A percentile compares a stretch with the other conserved stretches of the same genome.
Conservation (phyloP, 345 rosid species). For the Turritis glabra region DNA sequence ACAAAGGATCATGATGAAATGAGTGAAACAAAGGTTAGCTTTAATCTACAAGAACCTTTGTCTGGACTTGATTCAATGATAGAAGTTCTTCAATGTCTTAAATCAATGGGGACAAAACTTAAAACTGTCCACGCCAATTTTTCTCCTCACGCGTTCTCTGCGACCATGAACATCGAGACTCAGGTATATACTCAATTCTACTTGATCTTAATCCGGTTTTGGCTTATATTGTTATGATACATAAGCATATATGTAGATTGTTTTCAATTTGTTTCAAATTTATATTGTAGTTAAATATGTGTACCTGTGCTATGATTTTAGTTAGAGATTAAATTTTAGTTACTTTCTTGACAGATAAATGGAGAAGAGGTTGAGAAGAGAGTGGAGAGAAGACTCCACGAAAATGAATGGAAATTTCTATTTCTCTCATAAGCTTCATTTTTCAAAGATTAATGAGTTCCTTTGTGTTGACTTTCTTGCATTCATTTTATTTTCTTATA, state of each 20-base stretch:
- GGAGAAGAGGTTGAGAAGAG: conserved; percentile 50
- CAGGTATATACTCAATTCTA: conserved; percentile 38
- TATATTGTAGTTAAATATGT: too few species aligned
- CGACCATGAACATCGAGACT: conserved; percentile 46
- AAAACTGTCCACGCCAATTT: conserved; percentile 43
- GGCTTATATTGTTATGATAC: not conserved
- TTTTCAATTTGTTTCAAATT: not conserved
- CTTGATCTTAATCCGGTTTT: not conserved
- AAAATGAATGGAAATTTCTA: conserved; percentile 44
- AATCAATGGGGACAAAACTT: conserved; percentile 41
- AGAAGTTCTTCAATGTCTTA: conserved; percentile 54
- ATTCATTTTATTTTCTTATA: not conserved
- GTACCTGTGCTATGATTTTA: not conserved
- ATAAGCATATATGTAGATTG: too few species aligned
- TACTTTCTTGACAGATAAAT: conserved; percentile 41
- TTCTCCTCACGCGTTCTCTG: conserved; percentile 39
- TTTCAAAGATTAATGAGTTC: conserved; percentile 3
- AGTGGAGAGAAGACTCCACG: conserved; percentile 45
- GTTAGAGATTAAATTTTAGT: not conserved
- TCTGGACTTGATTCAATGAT: conserved; percentile 63
- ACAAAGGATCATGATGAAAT: not conserved
- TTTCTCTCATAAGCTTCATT: conserved; percentile 31
- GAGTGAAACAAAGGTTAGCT: conserved; percentile 41
- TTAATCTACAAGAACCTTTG: conserved; percentile 46
- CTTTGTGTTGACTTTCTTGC: conserved; percentile 12